Evolutionary conservation across 768 basidiomycete species (phyloP), one percentile per base, ranked within the genome.

Genomic region (Symmetrospora coprosmae): DNA sequence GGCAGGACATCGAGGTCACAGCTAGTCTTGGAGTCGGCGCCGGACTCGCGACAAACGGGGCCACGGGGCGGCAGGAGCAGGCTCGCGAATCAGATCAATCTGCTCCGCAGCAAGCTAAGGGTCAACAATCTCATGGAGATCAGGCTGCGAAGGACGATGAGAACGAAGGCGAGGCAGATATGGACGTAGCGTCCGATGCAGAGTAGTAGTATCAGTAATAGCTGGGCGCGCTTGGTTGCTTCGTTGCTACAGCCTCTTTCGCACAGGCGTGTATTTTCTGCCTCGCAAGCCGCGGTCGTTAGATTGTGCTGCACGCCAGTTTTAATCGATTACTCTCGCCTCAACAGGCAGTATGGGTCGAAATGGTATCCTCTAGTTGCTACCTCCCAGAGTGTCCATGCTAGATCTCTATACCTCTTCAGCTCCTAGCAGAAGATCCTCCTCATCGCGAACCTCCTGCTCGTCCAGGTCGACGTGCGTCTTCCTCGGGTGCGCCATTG

Each of bases 401-500:
- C 19, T n/a, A 39, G 13, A 11, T 27, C 25, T 21, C 45, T 39
- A 55, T 16, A 38, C 39, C 30, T 25, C 16, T 21, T 38, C 52
- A 38, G 34, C 55, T 25, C 55, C 55, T 3, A 58, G 27, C 21
- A 58, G 55, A 8, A 43, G 28, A 19, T 58, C 40, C 30, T 58
- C 41, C 7, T 58, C 40, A 19, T 46, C 55, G 6, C 5, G 7
- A 34, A 28, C 33, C 41, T 28, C 27, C n/a, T n/a, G n/a, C 21
- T 11, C 25, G 27, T 58, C 55, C 8, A 58, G 39, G 23, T 58
- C 55, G 19, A 27, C 43, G 23, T 58, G 55, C 35, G 55, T 58
- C 31, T 58, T 46, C 4, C 55, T 39, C 9, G 55, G 55, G 37
- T 25, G 46, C 37, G 40, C 49, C 63, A 64, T 63, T 9, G 28